Conservation (phyloP, 805 yeast species). For the Candida gorgasii region DNA sequence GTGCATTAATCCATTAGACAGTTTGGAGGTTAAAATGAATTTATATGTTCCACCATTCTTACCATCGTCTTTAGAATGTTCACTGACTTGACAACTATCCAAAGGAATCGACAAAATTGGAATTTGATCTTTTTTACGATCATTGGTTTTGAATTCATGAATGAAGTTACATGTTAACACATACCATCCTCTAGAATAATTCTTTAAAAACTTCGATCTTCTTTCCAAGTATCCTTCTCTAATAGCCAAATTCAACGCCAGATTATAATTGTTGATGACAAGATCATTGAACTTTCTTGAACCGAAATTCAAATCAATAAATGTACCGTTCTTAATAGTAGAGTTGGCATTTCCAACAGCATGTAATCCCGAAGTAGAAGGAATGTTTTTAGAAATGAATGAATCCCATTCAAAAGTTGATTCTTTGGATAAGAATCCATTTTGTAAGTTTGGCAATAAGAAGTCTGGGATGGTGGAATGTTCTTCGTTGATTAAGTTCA, state of each 20-base stretch:
- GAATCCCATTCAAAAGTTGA: slow-evolving; percentile 88
- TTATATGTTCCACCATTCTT: slow-evolving; percentile 58
- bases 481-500: slow-evolving; percentile 69
- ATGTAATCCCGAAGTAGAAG: slow-evolving; percentile 29
- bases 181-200: slow-evolving; percentile 89
- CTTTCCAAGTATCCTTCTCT: slow-evolving; percentile 84
- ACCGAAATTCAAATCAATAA: slow-evolving; percentile 41
- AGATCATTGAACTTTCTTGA: slow-evolving; percentile 49
- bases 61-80: slow-evolving; percentile 75
- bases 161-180: slow-evolving; percentile 85
- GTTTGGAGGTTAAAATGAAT: slow-evolving; percentile 75
- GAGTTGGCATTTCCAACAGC: slow-evolving; percentile 29
- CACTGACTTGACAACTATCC: slow-evolving; percentile 78
- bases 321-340: slow-evolving; percentile 33
- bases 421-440: slow-evolving; percentile 67
- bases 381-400: slow-evolving; percentile 67
- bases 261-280: slow-evolving; percentile 64
- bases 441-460: slow-evolving; percentile 58
- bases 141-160: slow-evolving; percentile 86
- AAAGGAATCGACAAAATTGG: slow-evolving; percentile 84
- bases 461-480: slow-evolving; percentile 69
- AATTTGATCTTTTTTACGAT: slow-evolving; percentile 73
- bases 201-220: slow-evolving; percentile 85
- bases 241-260: slow-evolving; percentile 62
- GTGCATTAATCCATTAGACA: slow-evolving; percentile 68